These are phyloP conservation scores for Silybum marianum DNA, from an alignment of 129 eudicot species.

Conservation along the genomic window DNA sequence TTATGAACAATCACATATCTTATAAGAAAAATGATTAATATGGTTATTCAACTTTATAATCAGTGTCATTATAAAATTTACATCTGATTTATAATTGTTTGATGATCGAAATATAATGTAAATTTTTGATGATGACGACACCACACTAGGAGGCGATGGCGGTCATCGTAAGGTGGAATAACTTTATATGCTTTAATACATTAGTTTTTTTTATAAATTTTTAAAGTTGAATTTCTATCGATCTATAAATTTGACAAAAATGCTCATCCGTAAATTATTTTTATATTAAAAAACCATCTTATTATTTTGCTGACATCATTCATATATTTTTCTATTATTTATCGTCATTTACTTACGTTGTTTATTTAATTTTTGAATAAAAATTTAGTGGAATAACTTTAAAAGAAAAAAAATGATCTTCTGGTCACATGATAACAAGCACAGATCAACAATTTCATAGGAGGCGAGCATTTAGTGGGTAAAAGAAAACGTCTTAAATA, in stretches of 20 bases:
- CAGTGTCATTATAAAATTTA: background rate
- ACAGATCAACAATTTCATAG: conserved; percentile 14
- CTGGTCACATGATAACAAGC: conserved; percentile 4
- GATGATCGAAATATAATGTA: background rate
- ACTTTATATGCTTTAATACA: background rate
- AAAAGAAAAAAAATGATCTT: background rate
- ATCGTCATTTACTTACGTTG: background rate
- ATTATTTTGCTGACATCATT: background rate
- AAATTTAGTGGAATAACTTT: background rate
- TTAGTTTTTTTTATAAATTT: no score
- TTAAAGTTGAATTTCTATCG: no score
- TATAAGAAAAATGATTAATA: no score
- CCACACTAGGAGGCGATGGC: background rate
- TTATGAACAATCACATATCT: background rate
- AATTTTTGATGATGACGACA: background rate
- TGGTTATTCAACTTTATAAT: background rate
- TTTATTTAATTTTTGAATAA: background rate
- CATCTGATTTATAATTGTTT: background rate
- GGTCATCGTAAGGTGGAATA: background rate
- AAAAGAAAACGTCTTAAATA: background rate
- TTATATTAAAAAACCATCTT: background rate
- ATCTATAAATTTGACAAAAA: no score
- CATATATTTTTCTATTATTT: background rate
- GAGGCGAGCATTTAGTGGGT: background rate
- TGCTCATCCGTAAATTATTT: background rate